Evolutionary conservation across 257 asterid genomes (phyloP).

Genomic region (Fraxinus americana): DNA sequence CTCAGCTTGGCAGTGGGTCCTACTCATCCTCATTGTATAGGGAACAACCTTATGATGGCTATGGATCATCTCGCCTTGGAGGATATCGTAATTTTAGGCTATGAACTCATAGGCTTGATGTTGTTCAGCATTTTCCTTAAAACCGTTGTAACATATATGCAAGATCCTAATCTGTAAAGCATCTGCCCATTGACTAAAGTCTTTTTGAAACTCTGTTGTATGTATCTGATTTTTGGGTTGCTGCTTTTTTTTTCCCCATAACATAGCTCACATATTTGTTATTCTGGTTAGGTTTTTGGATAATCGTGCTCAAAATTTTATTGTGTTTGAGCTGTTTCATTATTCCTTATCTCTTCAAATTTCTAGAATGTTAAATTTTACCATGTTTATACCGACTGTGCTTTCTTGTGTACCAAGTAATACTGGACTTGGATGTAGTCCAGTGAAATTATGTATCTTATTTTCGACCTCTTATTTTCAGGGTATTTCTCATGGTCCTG

Average conservation of each 20-base stretch:
- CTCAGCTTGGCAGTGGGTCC: slow-evolving; percentile 56
- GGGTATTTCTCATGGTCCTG: too few species aligned
- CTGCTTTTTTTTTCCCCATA: background rate
- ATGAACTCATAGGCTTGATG: slow-evolving; percentile 22
- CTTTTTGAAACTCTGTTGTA: slow-evolving; percentile 23
- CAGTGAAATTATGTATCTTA: too few species aligned
- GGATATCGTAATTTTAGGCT: slow-evolving; percentile 65
- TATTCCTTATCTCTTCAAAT: background rate
- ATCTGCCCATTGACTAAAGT: slow-evolving; percentile 10
- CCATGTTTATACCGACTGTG: too few species aligned
- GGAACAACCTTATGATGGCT: slow-evolving; percentile 56
- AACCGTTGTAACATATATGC: background rate
- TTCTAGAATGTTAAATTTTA: background rate
- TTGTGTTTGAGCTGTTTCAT: background rate
- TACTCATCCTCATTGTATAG: slow-evolving; percentile 50
- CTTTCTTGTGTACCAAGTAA: background rate
- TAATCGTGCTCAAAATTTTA: background rate
- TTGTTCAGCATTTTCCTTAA: background rate
- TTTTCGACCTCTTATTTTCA: too few species aligned
- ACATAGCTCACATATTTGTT: background rate
- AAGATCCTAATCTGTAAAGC: slow-evolving; percentile 30
- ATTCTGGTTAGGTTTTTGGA: background rate
- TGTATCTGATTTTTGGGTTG: slow-evolving; percentile 4
- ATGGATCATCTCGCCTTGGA: slow-evolving; percentile 69
- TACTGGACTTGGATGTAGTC: too few species aligned